Conservation (phyloP, 768 basidiomycete species). For the Tulasnella sp. region DNA sequence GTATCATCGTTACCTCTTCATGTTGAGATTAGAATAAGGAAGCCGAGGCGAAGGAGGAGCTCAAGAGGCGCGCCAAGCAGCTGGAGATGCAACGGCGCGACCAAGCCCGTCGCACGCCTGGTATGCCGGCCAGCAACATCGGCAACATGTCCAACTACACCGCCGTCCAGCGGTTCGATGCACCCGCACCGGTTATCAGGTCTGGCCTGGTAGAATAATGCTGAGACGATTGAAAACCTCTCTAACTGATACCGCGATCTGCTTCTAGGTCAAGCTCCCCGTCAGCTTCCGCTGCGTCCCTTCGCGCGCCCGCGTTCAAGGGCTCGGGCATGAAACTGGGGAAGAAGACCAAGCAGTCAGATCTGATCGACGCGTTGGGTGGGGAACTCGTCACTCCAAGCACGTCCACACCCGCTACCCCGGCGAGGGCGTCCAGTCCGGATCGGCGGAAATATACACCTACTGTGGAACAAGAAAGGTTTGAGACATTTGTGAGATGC, state of each 20-base stretch:
- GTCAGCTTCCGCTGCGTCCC: conserved; percentile 35
- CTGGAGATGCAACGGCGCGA: conserved; percentile 96
- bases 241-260: conserved; percentile 55
- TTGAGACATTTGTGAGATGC: conserved; percentile 18
- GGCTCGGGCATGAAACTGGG: conserved; percentile 94
- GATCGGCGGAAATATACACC: conserved; percentile 51
- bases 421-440: conserved; percentile 14
- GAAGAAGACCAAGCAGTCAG: conserved; percentile 84
- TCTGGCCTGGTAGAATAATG: conserved; percentile 45
- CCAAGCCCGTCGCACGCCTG: conserved; percentile 65
- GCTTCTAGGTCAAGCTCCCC: conserved; percentile 54
- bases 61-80: conserved; percentile 94
- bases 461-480: conserved; percentile 69
- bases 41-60: conserved; percentile 96
- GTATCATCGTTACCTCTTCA: too few relatives aligned
- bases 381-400: conserved; percentile 54
- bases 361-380: conserved; percentile 78
- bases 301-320: conserved; percentile 80
- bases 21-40: conserved; percentile 74
- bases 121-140: conserved; percentile 31
- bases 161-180: conserved; percentile 17
- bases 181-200: conserved; percentile 5
- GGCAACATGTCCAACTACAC: conserved; percentile 28
- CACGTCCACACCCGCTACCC: conserved; percentile 24
- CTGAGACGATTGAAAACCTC: conserved; percentile 27